Base-by-base conservation (phyloP, 257 asterid species). In the Avicennia marina region DNA sequence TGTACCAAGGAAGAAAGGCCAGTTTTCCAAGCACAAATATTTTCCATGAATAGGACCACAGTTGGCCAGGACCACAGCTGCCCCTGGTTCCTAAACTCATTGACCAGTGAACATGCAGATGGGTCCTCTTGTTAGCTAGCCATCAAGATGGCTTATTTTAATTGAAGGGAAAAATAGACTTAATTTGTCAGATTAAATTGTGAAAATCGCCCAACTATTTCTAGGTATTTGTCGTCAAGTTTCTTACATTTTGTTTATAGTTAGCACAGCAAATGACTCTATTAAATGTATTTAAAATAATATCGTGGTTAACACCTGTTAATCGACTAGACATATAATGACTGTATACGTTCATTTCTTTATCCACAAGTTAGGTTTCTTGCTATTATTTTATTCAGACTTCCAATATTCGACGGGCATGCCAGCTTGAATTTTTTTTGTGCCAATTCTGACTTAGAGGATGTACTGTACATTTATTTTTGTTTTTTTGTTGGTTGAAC, bases 101-200 rank as follows among this genome's bases (percentile, higher is more conserved):
- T 74, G 80, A 69, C 80, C 76, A 75, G 57, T 70, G 68, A 66
- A 66, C 76, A 70, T 70, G 80, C 59, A 56, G 4, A 62, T 69
- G 76, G 76, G 70, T 46, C 69, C 75, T 59, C 41, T 31, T n/a
- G n/a, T n/a, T n/a, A 13, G 29, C 11, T 53, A 57, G 15, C 56
- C 58, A 41, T 63, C 56, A 25, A 67, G 11, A 64, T 68, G 18
- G 36, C 25, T 69, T 58, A 29, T 15, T 48, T 36, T 54, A 29
- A 41, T 69, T 48, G 13, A 7, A 34, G 16, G 12, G 4, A 1
- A n/a, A n/a, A 21, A 20, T 17, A 16, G 10, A 25, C 19, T 48
- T 27, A 12, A n/a, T 2, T 31, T 2, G 32, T 11, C 4, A 21
- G 19, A 4, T 34, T 13, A 56, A 46, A 42, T 38, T 58, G 1